A percentile compares a stretch with the other conserved stretches of the same genome.
Evolutionary conservation across 495 filamentous ascomycete species (phyloP).

Genomic region (Cryomyces minteri): DNA sequence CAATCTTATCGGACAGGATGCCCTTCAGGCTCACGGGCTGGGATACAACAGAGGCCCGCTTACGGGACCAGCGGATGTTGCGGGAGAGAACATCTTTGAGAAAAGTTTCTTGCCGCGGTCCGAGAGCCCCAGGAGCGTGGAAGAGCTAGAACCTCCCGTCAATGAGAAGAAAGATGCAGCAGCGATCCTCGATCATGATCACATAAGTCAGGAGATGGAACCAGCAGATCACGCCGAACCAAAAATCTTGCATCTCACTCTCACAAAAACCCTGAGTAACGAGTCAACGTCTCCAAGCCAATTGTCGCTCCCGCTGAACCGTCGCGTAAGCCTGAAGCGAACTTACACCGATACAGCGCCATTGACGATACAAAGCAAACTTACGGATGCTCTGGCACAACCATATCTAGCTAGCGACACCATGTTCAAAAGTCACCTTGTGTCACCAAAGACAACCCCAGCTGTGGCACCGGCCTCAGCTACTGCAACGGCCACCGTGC

Average conservation of each 20-base stretch:
- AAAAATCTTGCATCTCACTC: neutral
- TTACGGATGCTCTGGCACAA: slow-evolving; percentile 76
- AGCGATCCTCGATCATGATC: slow-evolving; percentile 5
- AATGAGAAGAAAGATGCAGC: neutral
- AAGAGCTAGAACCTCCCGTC: slow-evolving; percentile 20
- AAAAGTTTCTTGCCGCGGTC: slow-evolving; percentile 37
- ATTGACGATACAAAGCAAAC: slow-evolving; percentile 55
- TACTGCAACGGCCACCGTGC: neutral
- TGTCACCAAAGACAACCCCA: slow-evolving; percentile 27
- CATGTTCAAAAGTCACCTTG: slow-evolving; percentile 19
- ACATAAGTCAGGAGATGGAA: neutral
- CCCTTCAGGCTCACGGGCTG: slow-evolving; percentile 22
- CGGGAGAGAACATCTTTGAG: slow-evolving; percentile 64
- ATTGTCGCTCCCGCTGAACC: slow-evolving; percentile 1
- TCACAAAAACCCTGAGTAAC: neutral
- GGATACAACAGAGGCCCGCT: slow-evolving; percentile 36
- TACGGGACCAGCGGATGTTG: slow-evolving; percentile 54
- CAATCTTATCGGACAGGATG: slow-evolving; percentile 44
- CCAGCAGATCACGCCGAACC: neutral
- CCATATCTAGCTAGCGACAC: slow-evolving; percentile 35
- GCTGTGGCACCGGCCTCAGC: neutral
- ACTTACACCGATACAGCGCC: slow-evolving; percentile 70
- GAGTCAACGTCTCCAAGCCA: neutral
- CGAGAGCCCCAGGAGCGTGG: slow-evolving; percentile 31
- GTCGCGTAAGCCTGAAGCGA: slow-evolving; percentile 61